Evolutionary conservation across 1,139 yeast genomes (phyloP), one percentile per base, ranked within the genome.

Genomic region (Meyerozyma sp.): DNA sequence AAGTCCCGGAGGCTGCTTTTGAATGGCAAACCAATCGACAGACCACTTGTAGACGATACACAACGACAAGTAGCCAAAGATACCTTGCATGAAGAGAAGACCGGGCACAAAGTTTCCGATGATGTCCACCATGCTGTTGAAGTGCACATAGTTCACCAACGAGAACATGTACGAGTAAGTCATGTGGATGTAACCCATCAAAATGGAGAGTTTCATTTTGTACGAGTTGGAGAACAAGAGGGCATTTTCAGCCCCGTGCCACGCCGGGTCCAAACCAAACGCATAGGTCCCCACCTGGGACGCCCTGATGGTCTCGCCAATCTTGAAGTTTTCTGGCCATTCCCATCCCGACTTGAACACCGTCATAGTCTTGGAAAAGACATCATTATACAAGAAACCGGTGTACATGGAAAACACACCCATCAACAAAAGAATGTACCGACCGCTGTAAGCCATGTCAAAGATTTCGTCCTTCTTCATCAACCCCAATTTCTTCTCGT

Each of bases 211-310:
- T 57, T 85, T 85, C 94, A 85, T 85, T 65, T 85, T 85, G 64
- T 83, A 85, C 0, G 93, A 85, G 63, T 85, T 85, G 27, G 89
- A 73, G 62, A 85, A 85, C 46, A 85, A 66, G 50, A 85, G 70
- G 8, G 81, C 81, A 61, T 85, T 85, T 54, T 85, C 94, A 37
- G 93, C 70, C 18, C 93, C 91, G 60, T 85, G 94, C 94, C 94
- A 85, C 1, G 81, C 82, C 42, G 82, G 79, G 62, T 85, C 94
- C 47, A 85, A 65, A 42, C 94, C 94, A 55, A 84, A 65, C 11
- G 79, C 67, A 56, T 84, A 85, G 8, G 76, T 75, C 6, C 90
- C 89, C 29, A 69, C 72, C 46, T 70, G 66, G 13, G 63, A 67
- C 10, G 84, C 91, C 39, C 66, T 66, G 40, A 84, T 65, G 4